Percentiles rank a stretch among this genome's conserved stretches.
Evolutionary conservation across 2,329 filamentous ascomycete genomes (phyloP).

Genomic region (Aspergillus japonicus): DNA sequence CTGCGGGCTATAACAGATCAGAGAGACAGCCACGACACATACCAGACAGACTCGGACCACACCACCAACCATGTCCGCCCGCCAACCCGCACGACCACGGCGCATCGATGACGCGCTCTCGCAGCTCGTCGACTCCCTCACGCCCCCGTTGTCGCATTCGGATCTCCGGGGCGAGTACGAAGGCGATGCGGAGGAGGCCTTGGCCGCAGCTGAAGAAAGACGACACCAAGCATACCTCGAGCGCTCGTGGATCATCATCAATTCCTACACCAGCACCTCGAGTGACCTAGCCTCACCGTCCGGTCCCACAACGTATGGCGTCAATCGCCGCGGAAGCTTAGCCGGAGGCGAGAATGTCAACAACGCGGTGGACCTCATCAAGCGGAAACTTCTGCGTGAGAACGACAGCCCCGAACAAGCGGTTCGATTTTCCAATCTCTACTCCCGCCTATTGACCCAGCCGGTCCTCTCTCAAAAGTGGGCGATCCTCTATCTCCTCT

Average conservation of each 20-base stretch:
- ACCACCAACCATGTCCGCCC: slow-evolving; percentile 31
- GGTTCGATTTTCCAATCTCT: slow-evolving; percentile 83
- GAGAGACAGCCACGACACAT: not conserved
- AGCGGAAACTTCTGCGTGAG: slow-evolving; percentile 77
- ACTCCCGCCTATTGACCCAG: slow-evolving; percentile 82
- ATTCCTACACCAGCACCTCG: slow-evolving; percentile 27
- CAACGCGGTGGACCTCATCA: slow-evolving; percentile 90
- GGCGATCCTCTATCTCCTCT: slow-evolving; percentile 89
- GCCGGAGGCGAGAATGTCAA: slow-evolving; percentile 61
- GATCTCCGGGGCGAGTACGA: slow-evolving; percentile 31
- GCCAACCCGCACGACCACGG: slow-evolving; percentile 37
- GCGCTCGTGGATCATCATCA: slow-evolving; percentile 40
- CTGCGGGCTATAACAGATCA: not conserved
- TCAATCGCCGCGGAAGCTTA: slow-evolving; percentile 30
- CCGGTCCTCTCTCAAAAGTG: slow-evolving; percentile 94
- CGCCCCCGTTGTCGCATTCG: slow-evolving; percentile 36
- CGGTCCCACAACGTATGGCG: slow-evolving; percentile 17
- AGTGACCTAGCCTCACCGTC: slow-evolving; percentile 29
- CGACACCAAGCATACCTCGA: slow-evolving; percentile 37
- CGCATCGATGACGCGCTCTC: slow-evolving; percentile 46
- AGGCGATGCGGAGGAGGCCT: slow-evolving; percentile 34
- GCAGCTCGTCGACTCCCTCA: slow-evolving; percentile 44
- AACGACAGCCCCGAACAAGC: slow-evolving; percentile 73
- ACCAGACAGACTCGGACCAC: slow-evolving; percentile 10
- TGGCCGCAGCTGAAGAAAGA: slow-evolving; percentile 38